These are phyloP conservation scores for Eucalyptus paniculata DNA, from an alignment of 345 rosid genomes.

Conservation along the genomic window DNA sequence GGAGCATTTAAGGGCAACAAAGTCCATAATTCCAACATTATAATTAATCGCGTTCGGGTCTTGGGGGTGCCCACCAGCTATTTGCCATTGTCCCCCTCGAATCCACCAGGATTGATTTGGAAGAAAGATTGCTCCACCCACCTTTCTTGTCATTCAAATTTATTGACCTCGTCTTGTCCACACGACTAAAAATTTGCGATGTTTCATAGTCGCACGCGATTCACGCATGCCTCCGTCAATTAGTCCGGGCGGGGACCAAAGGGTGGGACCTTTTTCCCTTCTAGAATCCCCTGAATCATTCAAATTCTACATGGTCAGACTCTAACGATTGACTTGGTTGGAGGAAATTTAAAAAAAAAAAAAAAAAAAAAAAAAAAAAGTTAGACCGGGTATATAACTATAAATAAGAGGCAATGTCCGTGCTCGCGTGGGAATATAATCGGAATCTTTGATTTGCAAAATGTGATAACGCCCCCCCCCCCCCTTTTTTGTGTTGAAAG, in stretches of 20 bases:
- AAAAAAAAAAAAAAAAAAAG: rapidly evolving
- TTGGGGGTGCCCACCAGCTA: not conserved
- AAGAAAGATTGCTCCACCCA: not conserved
- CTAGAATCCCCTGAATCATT: not conserved
- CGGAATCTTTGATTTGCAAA: not conserved
- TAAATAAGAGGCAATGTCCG: not conserved
- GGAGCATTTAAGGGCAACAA: not conserved
- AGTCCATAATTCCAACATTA: not conserved
- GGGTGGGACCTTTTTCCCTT: not conserved
- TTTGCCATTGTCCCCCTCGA: not conserved
- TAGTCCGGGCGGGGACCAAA: not conserved
- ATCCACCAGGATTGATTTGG: not conserved
- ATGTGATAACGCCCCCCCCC: not conserved
- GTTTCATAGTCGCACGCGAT: not conserved
- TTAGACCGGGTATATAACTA: not conserved
- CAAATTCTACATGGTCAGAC: not conserved
- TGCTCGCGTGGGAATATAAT: rapidly evolving
- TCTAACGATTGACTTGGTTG: not conserved
- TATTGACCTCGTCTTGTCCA: not conserved
- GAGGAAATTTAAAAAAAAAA: no score
- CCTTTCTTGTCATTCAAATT: not conserved
- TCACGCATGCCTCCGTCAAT: not conserved
- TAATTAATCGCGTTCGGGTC: not conserved
- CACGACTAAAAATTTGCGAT: not conserved
- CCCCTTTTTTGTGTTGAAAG: no score